Base-by-base conservation (phyloP, 2,329 filamentous ascomycete genomes). In the Colletotrichum somersetense region DNA sequence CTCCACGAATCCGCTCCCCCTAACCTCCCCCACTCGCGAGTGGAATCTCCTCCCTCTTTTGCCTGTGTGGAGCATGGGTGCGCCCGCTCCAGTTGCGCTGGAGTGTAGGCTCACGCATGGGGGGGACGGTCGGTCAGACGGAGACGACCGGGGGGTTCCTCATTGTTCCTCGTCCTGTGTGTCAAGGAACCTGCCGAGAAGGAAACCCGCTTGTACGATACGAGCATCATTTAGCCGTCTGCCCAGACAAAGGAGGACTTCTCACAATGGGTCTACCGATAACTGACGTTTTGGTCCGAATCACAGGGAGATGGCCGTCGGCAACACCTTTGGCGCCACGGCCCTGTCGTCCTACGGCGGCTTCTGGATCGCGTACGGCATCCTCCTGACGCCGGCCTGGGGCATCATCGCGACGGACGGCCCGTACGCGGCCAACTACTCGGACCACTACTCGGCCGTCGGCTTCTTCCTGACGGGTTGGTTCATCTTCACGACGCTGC, bases 261-360 rank as follows among this genome's bases (percentile, higher is more conserved):
- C 30, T 30, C 30, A 30, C 30, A 30, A 30, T 30, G 30, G 30
- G 30, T 30, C 30, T 30, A 5, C 30, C 30, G 30, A 30, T 30
- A 30, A 5, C 74, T 76, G 38, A 77, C 44, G 7, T 6, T n/a
- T 40, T 55, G 14, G 4, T 16, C 44, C 18, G 3, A 35, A 10
- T 35, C 6, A 14, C 65, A 94, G 92, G 92, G 93, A 96, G 84
- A 93, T 96, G 89, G 92, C 93, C 46, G 87, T 93, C n/a, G 93
- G 93, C 69, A 96, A 96, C 86, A 96, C 93, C 14, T 95, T 96
- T 75, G 93, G 93, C 86, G 93, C 92, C 64, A 95, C 93, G 33
- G 92, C 93, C 26, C 84, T 96, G 69, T 93, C 92, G 12, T 95
- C 93, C 0, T 96, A 93, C 78, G 93, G 93, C 76, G 93, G 93